Percentiles rank a stretch among this genome's conserved stretches.
Conservation (phyloP, 108 stramenopile genomes). For the Pseudonitzschia multistriata region DNA sequence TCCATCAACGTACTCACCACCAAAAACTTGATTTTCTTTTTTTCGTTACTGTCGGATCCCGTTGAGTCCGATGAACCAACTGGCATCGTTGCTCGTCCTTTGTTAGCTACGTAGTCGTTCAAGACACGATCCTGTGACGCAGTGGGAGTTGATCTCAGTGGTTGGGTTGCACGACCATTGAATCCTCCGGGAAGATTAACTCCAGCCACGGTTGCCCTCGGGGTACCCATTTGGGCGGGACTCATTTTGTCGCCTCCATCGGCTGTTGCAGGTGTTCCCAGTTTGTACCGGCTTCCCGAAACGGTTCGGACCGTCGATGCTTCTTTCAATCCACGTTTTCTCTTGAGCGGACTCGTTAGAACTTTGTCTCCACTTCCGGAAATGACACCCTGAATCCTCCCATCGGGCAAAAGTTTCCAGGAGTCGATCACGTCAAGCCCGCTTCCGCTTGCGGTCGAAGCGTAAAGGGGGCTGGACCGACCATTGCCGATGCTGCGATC, state of each 20-base stretch:
- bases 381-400: conserved; percentile 12
- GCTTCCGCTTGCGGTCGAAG: not conserved
- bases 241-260: not conserved
- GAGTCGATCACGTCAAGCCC: not conserved
- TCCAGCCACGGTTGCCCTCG: not conserved
- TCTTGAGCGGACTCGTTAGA: conserved; percentile 9
- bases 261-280: conserved; percentile 9
- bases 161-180: not conserved
- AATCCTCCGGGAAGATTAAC: not conserved
- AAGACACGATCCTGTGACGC: conserved; percentile 2
- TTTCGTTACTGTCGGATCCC: not conserved
- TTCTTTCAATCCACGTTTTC: not conserved
- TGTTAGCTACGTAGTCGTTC: not conserved
- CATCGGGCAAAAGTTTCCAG: conserved; percentile 16
- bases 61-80: not conserved
- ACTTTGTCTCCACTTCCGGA: conserved; percentile 6
- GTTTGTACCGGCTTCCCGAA: conserved; percentile 8
- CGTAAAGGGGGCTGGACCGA: not conserved
- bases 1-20: not conserved
- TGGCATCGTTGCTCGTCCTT: conserved; percentile 8
- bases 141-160: not conserved
- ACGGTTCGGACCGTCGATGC: conserved; percentile 10
- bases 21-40: not conserved
- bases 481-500: not conserved
- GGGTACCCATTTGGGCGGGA: not conserved